phyloP scores from a whole-genome alignment of 192 early-diverging fungal genomes.

The Linnemannia schmuckeri region DNA sequence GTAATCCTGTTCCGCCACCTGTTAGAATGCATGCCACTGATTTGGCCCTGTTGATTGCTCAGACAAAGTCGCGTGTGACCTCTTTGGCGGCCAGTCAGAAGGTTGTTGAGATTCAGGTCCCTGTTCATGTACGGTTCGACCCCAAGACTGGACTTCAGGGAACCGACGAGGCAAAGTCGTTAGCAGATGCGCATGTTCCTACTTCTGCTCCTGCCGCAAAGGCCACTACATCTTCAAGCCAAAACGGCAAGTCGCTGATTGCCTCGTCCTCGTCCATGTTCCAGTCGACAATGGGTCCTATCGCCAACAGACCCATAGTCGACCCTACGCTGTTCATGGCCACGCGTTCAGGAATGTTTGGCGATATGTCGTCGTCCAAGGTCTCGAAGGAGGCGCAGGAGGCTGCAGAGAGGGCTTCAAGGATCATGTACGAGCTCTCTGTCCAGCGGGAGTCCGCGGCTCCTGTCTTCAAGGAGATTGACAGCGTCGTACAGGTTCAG shows the following conservation, averaged over 20 bases:
- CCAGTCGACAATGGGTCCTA: neutral
- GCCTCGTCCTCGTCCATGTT: slow-evolving; percentile 20
- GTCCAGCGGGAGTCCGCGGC: slow-evolving; percentile 11
- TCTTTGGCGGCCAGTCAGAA: slow-evolving; percentile 22
- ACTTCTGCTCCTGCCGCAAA: slow-evolving; percentile 13
- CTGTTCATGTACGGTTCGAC: slow-evolving; percentile 48
- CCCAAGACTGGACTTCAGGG: slow-evolving; percentile 49
- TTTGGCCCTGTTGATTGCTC: slow-evolving; percentile 70
- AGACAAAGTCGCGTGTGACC: slow-evolving; percentile 22
- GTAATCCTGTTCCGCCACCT: slow-evolving; percentile 85
- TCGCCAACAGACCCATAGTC: slow-evolving; percentile 17
- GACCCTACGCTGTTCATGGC: slow-evolving; percentile 29
- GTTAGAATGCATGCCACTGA: slow-evolving; percentile 88
- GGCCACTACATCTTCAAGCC: neutral
- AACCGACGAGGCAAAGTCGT: slow-evolving; percentile 12
- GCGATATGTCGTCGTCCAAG: neutral
- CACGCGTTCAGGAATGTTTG: slow-evolving; percentile 33
- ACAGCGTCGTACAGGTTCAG: neutral
- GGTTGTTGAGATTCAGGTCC: slow-evolving; percentile 29
- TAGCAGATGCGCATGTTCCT: neutral
- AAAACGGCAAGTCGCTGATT: slow-evolving; percentile 14
- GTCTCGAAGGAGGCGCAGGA: slow-evolving; percentile 24
- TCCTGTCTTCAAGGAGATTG: slow-evolving; percentile 33
- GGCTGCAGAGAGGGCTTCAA: slow-evolving; percentile 17
- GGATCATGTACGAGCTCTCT: slow-evolving; percentile 42